Conservation (phyloP, 768 basidiomycete genomes). For the Amanita rubescens region DNA sequence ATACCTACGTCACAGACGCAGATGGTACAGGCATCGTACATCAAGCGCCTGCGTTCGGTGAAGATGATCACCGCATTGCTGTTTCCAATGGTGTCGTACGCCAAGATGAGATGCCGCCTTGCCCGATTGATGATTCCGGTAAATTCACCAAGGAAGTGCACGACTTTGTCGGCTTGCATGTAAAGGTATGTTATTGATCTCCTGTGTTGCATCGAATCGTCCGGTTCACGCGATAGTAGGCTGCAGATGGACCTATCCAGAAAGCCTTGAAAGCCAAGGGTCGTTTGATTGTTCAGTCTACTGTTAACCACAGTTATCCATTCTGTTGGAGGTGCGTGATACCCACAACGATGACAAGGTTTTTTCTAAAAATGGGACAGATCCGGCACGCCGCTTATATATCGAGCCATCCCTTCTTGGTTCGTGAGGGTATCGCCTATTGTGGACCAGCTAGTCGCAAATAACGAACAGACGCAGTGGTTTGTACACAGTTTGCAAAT, state of each 20-base stretch:
- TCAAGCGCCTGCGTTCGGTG: conserved; percentile 97
- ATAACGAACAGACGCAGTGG: conserved; percentile 91
- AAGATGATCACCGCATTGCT: conserved; percentile 95
- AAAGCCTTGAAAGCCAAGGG: conserved; percentile 84
- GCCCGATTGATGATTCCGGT: conserved; percentile 88
- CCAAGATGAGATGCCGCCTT: conserved; percentile 90
- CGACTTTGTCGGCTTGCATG: conserved; percentile 81
- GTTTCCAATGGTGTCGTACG: conserved; percentile 77
- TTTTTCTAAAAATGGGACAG: conserved; percentile 30
- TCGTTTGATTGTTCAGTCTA: conserved; percentile 81
- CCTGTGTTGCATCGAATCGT: background rate
- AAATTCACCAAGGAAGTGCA: conserved; percentile 83
- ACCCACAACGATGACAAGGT: background rate
- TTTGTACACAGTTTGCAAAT: conserved; percentile 21
- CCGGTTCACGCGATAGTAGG: conserved; percentile 36
- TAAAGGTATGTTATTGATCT: conserved; percentile 56
- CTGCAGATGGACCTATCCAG: conserved; percentile 91
- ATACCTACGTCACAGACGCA: conserved; percentile 88
- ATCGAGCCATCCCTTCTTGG: conserved; percentile 95
- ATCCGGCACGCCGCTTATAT: conserved; percentile 91
- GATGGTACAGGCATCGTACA: conserved; percentile 99
- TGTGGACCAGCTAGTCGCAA: conserved; percentile 78
- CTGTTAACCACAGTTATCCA: conserved; percentile 86
- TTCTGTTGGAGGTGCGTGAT: conserved; percentile 85
- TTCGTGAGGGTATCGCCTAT: conserved; percentile 86